These are phyloP conservation scores for Glycine soja DNA, from an alignment of 306 rosid genomes.

Conservation along the genomic window DNA sequence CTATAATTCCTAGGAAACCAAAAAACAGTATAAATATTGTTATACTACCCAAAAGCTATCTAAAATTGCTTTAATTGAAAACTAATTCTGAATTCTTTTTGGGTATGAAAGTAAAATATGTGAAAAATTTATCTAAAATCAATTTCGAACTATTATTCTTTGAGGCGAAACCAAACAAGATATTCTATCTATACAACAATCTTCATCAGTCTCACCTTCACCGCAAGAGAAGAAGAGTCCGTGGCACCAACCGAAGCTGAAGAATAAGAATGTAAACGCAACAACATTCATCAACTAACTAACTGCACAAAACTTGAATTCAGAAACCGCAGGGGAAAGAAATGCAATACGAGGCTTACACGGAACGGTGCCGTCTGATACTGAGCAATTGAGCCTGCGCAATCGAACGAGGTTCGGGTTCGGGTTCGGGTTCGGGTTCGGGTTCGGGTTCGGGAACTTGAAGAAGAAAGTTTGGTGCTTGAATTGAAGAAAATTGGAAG, in stretches of 20 bases:
- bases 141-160: too few species aligned
- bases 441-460: neutral
- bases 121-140: too few species aligned
- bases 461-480: neutral
- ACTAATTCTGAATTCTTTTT: too few species aligned
- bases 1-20: too few species aligned
- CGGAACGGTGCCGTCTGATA: conserved; percentile 45
- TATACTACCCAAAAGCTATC: too few species aligned
- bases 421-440: neutral
- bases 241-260: conserved; percentile 52
- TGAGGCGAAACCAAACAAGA: too few species aligned
- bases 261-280: neutral
- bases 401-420: conserved; percentile 13
- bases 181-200: neutral
- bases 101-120: too few species aligned
- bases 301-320: neutral
- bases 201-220: conserved; percentile 74
- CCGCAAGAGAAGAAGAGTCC: conserved; percentile 59
- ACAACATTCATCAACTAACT: neutral
- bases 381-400: conserved; percentile 43
- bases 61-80: too few species aligned
- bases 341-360: conserved; percentile 41
- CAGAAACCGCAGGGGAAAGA: neutral
- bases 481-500: conserved; percentile 14
- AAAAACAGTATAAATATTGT: too few species aligned